Percentiles rank a stretch among this genome's conserved stretches.
These are phyloP conservation scores for Cytospora piceicola DNA, from an alignment of 2,329 filamentous ascomycete species.

Conservation along the genomic window DNA sequence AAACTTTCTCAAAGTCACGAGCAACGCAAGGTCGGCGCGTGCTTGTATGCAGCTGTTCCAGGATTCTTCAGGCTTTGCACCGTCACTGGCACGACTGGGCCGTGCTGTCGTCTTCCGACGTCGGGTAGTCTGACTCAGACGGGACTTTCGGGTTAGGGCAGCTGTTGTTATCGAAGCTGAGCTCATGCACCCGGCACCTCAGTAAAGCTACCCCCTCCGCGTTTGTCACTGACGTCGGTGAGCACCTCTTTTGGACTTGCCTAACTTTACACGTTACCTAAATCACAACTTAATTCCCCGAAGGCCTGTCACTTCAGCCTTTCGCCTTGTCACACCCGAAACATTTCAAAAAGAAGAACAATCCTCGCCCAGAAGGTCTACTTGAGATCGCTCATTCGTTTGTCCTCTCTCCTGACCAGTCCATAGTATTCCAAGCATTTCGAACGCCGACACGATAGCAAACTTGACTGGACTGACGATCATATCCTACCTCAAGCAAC, in stretches of 20 bases:
- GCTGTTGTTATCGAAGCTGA: neutral
- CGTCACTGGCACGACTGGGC: neutral
- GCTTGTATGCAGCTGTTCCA: neutral
- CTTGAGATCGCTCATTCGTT: neutral
- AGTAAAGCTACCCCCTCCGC: neutral
- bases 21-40: too few species aligned
- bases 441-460: neutral
- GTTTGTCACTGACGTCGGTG: slow-evolving; percentile 1
- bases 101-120: neutral
- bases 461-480: neutral
- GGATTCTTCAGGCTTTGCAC: neutral
- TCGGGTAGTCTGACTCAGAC: neutral
- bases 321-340: neutral
- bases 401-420: neutral
- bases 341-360: neutral
- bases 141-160: neutral
- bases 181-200: neutral
- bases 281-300: neutral
- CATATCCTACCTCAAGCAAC: neutral
- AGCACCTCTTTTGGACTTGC: neutral
- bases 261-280: neutral
- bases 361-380: neutral
- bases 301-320: neutral
- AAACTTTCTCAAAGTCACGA: too few species aligned
- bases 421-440: neutral